Evolutionary conservation across 2,329 filamentous ascomycete species (phyloP).

Genomic region (Trichoderma breve): DNA sequence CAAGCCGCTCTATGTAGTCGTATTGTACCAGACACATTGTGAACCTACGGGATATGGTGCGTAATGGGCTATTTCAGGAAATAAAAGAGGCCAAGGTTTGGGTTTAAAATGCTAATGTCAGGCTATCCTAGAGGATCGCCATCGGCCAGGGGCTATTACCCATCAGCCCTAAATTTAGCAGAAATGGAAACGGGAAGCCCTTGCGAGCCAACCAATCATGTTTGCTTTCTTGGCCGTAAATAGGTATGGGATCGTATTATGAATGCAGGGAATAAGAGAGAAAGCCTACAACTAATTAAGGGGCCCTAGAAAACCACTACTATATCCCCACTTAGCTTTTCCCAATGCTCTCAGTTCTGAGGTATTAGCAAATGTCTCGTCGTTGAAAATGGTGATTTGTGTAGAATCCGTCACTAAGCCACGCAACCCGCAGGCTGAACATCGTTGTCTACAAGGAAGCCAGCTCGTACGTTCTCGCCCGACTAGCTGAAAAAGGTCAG

Average conservation of each 20-base stretch:
- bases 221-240: background rate
- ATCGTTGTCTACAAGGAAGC: background rate
- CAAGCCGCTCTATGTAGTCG: too few relatives aligned
- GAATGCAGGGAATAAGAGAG: background rate
- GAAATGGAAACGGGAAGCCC: background rate
- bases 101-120: background rate
- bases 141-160: background rate
- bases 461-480: background rate
- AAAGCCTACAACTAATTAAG: background rate
- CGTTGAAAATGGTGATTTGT: background rate
- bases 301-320: background rate
- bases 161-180: background rate
- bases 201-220: background rate
- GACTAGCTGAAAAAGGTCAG: background rate
- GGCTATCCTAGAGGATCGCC: background rate
- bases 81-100: background rate
- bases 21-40: too few relatives aligned
- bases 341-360: background rate
- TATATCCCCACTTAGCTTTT: background rate
- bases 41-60: background rate
- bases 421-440: background rate
- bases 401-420: background rate
- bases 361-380: background rate
- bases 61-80: background rate
- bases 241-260: background rate